These are phyloP conservation scores for Endoconidiophora polonica DNA, from an alignment of 2,329 filamentous ascomycete species.

Conservation along the genomic window DNA sequence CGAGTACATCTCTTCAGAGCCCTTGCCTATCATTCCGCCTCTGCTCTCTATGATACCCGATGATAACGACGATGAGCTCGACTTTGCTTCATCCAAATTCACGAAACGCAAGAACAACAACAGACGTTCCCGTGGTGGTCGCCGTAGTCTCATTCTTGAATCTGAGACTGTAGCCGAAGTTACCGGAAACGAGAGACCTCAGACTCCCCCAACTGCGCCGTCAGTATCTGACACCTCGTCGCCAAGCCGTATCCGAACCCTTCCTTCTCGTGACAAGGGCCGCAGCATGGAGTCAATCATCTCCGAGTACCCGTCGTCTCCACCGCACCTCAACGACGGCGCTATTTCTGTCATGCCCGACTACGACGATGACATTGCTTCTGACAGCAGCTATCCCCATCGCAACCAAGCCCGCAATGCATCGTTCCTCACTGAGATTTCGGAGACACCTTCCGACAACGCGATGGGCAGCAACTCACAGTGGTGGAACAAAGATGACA, in stretches of 20 bases:
- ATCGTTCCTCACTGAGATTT: constrained; percentile 10
- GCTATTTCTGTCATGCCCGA: constrained; percentile 11
- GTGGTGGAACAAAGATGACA: constrained; percentile 8
- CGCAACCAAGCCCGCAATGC: not conserved
- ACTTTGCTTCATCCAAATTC: constrained; percentile 7
- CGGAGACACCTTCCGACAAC: constrained; percentile 3
- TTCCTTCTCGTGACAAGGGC: constrained; percentile 6
- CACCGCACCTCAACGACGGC: constrained; percentile 10
- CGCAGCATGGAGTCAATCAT: constrained; percentile 10
- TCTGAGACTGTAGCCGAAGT: constrained; percentile 6
- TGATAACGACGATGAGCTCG: constrained; percentile 10
- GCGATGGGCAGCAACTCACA: not conserved
- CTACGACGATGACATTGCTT: constrained; percentile 7
- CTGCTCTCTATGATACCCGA: not conserved
- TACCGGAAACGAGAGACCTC: not conserved
- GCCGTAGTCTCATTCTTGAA: constrained; percentile 3
- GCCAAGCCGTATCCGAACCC: not conserved
- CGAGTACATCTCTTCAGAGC: not conserved
- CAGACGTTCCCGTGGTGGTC: constrained; percentile 1
- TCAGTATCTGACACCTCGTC: not conserved
- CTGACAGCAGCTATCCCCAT: not conserved
- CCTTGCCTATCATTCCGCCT: not conserved
- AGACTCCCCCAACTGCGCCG: not conserved
- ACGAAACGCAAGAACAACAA: constrained; percentile 6
- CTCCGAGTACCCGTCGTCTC: constrained; percentile 8